Evolutionary conservation across 805 yeast species (phyloP), one percentile per base, ranked within the genome.

Genomic region (Sungouiozyma ichnusensis): DNA sequence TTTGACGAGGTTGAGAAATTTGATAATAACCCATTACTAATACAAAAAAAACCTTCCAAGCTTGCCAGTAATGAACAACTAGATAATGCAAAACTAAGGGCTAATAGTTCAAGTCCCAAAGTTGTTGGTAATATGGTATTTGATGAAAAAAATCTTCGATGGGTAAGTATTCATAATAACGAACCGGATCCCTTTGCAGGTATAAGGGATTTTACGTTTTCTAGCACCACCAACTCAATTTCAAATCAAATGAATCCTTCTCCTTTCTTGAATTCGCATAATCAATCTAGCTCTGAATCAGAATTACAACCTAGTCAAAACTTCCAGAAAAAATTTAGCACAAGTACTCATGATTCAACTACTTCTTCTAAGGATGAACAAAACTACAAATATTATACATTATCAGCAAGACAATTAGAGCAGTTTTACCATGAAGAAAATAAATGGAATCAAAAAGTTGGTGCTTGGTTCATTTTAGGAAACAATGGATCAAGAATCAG

Each of bases 401-500:
- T 24, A 11, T 24, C 29, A 24, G 29, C 29, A 24, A 6, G 29
- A 24, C 29, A 24, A 11, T 16, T 57, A 7, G 63, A 59, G 41
- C 47, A 41, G 35, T 58, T 57, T 38, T 60, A 60, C 35, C 64
- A 57, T 37, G 63, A 60, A 37, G 65, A 60, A 37, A 57, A 59
- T 35, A 57, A 48, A 44, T 60, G 65, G 65, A 48, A 48, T 17
- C 53, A 53, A 29, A 55, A 53, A 33, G 56, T 58, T 3, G 57
- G 60, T 15, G 52, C 54, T 3, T 60, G 65, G 65, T 57, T 60
- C 15, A 4, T 42, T 31, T 44, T 45, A 19, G 47, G 52, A 15
- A 52, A 52, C 16, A 41, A 46, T 13, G 39, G 39, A 8, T 36
- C 29, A n/a, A 46, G 37, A 5, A 18, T 19, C 9, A 37, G 13